Evolutionary conservation across 371 early-diverging fungal species (phyloP).

Genomic region (Mucor piriformis): DNA sequence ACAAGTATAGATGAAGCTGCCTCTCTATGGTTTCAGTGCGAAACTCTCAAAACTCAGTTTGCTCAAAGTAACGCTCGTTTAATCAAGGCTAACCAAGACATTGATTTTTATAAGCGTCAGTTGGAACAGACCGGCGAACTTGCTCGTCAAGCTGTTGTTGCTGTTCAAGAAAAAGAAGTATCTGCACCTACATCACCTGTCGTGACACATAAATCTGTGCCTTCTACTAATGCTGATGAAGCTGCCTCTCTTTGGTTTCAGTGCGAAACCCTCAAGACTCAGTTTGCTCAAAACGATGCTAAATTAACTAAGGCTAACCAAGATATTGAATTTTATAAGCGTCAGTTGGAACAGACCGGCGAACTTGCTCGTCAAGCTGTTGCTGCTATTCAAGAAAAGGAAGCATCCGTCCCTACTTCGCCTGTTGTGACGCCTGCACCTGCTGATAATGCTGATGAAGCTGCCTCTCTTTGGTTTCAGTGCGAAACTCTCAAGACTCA

Average conservation of each 20-base stretch:
- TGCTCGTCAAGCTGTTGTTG: slow-evolving; percentile 4
- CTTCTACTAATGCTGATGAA: slow-evolving; percentile 1
- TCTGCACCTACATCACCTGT: no score
- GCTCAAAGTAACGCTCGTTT: slow-evolving; percentile 25
- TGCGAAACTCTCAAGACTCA: slow-evolving; percentile 28
- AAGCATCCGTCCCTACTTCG: no score
- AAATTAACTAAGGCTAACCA: slow-evolving; percentile 20
- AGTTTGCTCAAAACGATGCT: slow-evolving; percentile 25
- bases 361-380: slow-evolving; percentile 3
- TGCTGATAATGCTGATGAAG: slow-evolving; percentile 1
- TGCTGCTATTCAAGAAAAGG: no score
- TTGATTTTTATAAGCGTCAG: slow-evolving; percentile 26
- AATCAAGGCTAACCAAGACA: slow-evolving; percentile 21
- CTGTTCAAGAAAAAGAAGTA: slow-evolving; percentile 21
- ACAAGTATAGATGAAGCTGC: slow-evolving; percentile 1
- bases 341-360: slow-evolving; percentile 10
- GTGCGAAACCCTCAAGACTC: slow-evolving; percentile 27
- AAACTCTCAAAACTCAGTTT: slow-evolving; percentile 26
- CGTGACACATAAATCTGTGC: no score
- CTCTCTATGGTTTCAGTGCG: slow-evolving; percentile 30
- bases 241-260: slow-evolving; percentile 33
- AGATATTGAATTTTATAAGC: slow-evolving; percentile 25
- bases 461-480: slow-evolving; percentile 32
- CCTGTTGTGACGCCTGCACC: no score
- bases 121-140: slow-evolving; percentile 10